These are phyloP conservation scores for Exsudoporus frostii DNA, from an alignment of 768 basidiomycete species.

Conservation along the genomic window DNA sequence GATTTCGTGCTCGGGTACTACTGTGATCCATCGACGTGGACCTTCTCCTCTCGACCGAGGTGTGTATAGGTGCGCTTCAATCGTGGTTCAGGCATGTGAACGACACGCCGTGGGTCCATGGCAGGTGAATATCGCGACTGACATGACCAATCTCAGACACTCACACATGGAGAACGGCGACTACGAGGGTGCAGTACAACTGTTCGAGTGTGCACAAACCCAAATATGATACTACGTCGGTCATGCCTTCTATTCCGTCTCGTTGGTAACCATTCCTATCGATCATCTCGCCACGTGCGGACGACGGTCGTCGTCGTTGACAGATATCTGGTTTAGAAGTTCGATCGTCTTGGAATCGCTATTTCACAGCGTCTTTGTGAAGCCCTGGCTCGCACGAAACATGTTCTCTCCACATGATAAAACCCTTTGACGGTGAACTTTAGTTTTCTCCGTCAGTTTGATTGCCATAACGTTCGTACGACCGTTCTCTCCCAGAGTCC, in stretches of 20 bases:
- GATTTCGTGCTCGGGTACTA: constrained; percentile 5
- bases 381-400: not conserved
- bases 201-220: not conserved
- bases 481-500: not conserved
- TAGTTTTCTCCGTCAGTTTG: too few relatives aligned
- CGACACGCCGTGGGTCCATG: too few relatives aligned
- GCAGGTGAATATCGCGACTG: not conserved
- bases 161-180: not conserved
- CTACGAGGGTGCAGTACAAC: not conserved
- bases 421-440: not conserved
- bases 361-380: constrained; percentile 2
- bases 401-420: not conserved
- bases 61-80: not conserved
- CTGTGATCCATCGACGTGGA: not conserved
- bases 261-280: not conserved
- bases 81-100: constrained; percentile 1
- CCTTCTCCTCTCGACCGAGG: constrained; percentile 2
- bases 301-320: not conserved
- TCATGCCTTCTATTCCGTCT: not conserved
- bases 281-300: not conserved
- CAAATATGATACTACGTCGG: not conserved
- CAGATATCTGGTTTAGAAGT: constrained; percentile 14
- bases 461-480: not conserved
- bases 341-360: not conserved
- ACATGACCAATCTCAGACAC: not conserved